These are phyloP conservation scores for Russula dissimulans DNA, from an alignment of 768 basidiomycete species.

Conservation along the genomic window DNA sequence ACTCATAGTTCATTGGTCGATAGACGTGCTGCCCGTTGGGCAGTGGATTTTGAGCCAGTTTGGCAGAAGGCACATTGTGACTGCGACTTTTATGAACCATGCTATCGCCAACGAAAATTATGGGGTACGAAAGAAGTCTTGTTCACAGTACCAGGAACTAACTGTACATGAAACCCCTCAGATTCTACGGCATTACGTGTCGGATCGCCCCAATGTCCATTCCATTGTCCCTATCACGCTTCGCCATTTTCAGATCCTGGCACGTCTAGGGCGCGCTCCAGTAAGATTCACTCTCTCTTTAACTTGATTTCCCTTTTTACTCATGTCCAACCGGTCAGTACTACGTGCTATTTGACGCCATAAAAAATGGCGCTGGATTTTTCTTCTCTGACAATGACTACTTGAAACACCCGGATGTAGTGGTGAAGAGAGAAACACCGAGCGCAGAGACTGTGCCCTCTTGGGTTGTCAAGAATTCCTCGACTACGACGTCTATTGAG, in stretches of 20 bases:
- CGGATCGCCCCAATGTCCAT: constrained; percentile 36
- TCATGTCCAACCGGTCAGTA: constrained; percentile 29
- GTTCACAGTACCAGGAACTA: constrained; percentile 29
- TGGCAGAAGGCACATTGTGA: constrained; percentile 45
- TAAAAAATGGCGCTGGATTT: constrained; percentile 59
- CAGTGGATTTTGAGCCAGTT: constrained; percentile 52
- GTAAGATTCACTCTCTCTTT: constrained; percentile 31
- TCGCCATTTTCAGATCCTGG: constrained; percentile 69
- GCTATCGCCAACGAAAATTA: constrained; percentile 60
- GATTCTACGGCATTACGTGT: constrained; percentile 22
- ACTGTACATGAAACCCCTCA: constrained; percentile 34
- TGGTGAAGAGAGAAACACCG: constrained; percentile 18
- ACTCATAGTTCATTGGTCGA: constrained; percentile 6
- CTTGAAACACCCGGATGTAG: constrained; percentile 25
- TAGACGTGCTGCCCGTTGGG: constrained; percentile 51
- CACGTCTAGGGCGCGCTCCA: constrained; percentile 51
- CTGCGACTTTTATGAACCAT: constrained; percentile 64
- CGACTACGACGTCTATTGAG: not conserved
- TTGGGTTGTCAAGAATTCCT: not conserved
- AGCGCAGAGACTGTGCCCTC: constrained; percentile 20
- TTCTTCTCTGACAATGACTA: constrained; percentile 66
- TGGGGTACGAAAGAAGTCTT: constrained; percentile 24
- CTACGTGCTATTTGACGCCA: constrained; percentile 47
- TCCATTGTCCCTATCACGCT: constrained; percentile 59
- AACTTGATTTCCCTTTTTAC: not conserved